Percentiles rank a stretch among this genome's conserved stretches.
These are phyloP conservation scores for Chytriomyces confervae DNA, from an alignment of 192 early-diverging fungal species.

Conservation along the genomic window DNA sequence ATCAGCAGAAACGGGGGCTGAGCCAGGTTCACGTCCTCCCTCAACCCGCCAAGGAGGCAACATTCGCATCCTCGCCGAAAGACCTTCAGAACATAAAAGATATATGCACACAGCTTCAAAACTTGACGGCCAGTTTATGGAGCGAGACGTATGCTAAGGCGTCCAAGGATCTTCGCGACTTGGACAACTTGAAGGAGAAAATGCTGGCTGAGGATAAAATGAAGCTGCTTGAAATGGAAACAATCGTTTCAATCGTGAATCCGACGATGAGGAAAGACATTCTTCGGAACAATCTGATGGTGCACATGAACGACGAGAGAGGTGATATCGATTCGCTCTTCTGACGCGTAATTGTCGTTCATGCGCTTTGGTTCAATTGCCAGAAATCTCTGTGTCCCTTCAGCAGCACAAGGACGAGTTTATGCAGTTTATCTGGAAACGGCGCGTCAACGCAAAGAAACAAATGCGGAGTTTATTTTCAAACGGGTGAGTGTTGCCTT, in stretches of 20 bases:
- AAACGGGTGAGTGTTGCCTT: constrained; percentile 47
- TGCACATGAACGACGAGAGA: constrained; percentile 60
- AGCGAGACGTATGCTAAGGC: constrained; percentile 29
- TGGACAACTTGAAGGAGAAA: constrained; percentile 48
- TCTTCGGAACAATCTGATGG: constrained; percentile 49
- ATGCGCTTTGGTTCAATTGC: neutral
- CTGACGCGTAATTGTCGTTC: neutral
- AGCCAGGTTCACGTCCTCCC: neutral
- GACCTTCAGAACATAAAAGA: constrained; percentile 35
- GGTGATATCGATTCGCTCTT: constrained; percentile 27
- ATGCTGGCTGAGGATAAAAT: constrained; percentile 57
- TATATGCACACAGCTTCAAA: constrained; percentile 43
- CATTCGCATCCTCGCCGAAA: neutral
- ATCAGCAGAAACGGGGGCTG: neutral
- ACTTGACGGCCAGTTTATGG: constrained; percentile 24
- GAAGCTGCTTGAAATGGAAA: constrained; percentile 56
- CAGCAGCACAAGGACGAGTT: constrained; percentile 63
- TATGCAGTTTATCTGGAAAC: constrained; percentile 62
- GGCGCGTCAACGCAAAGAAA: constrained; percentile 46
- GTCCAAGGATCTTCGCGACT: constrained; percentile 36
- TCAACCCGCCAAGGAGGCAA: neutral
- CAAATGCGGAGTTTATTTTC: constrained; percentile 56
- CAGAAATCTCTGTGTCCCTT: constrained; percentile 53
- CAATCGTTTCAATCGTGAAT: constrained; percentile 59
- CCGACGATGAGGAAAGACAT: constrained; percentile 50